These are phyloP conservation scores for Sphaerostilbella broomeana DNA, from an alignment of 2,329 filamentous ascomycete species.

Conservation along the genomic window DNA sequence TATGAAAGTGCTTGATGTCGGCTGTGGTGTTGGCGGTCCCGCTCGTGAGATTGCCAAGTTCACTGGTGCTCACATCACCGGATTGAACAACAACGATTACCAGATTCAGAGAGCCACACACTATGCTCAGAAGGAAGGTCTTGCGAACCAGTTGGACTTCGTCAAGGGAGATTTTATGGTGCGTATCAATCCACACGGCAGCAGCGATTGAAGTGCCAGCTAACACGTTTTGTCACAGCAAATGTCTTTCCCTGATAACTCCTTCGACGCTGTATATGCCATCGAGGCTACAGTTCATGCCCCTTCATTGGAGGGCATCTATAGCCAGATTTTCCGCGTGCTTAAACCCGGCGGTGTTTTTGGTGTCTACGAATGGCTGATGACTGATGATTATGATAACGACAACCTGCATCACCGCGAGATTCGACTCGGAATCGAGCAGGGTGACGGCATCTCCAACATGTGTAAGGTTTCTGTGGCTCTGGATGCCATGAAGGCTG, in stretches of 20 bases:
- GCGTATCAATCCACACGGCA: background rate
- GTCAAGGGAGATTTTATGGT: conserved; percentile 92
- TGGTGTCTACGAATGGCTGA: conserved; percentile 94
- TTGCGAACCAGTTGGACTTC: conserved; percentile 70
- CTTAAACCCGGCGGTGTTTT: conserved; percentile 92
- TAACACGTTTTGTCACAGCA: too few relatives aligned
- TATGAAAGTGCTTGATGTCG: conserved; percentile 88
- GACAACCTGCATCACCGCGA: conserved; percentile 72
- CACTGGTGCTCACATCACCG: conserved; percentile 74
- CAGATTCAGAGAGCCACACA: conserved; percentile 81
- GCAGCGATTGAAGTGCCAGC: too few relatives aligned
- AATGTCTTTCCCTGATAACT: conserved; percentile 85
- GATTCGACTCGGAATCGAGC: conserved; percentile 85
- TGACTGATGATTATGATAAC: conserved; percentile 92
- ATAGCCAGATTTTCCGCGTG: conserved; percentile 83
- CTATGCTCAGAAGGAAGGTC: conserved; percentile 72
- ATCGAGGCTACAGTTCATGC: conserved; percentile 94
- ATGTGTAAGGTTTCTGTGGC: conserved; percentile 82
- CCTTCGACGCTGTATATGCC: conserved; percentile 87
- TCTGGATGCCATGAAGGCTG: conserved; percentile 70
- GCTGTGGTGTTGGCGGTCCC: conserved; percentile 91
- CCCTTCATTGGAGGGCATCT: conserved; percentile 78
- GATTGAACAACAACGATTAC: conserved; percentile 96
- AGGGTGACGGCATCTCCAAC: conserved; percentile 88
- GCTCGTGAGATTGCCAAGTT: conserved; percentile 92